Evolutionary conservation across 441 rosid genomes (phyloP), one percentile per base, ranked within the genome.

Genomic region (Euphorbia celastroides): DNA sequence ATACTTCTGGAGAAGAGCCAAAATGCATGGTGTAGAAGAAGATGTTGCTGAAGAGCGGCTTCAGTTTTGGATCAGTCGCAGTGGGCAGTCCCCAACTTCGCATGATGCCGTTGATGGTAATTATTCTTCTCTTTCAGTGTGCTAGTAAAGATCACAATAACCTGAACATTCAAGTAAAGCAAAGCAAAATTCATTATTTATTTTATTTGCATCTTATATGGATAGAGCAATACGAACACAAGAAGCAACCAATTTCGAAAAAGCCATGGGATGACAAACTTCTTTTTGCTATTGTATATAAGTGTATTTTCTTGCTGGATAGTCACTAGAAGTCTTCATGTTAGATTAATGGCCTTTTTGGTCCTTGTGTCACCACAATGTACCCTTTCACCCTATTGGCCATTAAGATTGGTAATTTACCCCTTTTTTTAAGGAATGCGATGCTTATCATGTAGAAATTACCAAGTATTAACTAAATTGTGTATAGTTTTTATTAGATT

Each of bases 1-100:
- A 46, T 92, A 92, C 78, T 92, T 86, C 69, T 95, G 96, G 99
- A 83, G 89, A 77, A 87, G 98, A 85, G 96, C 97, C 61, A 80
- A 80, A 79, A 78, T 75, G 65, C 87, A 92, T 65, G 84, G 81
- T 52, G 87, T 92, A 57, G 99, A 95, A 82, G 90, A 87, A 73
- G 99, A 92, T 78, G 82, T 92, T 63, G 95, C 97, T 36, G 95
- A 89, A 57, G 99, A 92, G 74, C 78, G 88, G 66, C 77, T 88
- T 74, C 97, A 82, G 66, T 83, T 84, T 67, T 92, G 97, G 98
- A 85, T 85, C 67, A 85, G 92, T 73, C 83, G 81, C 23, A 79
- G 83, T 57, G 89, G 79, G 67, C 85, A 81, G 74, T 51, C 86
- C 52, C 83, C 86, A 25, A 82, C 88, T 68, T 86, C 85, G 23